Conservation (phyloP, 768 basidiomycete species). For the Candolleomyces efflorescens region DNA sequence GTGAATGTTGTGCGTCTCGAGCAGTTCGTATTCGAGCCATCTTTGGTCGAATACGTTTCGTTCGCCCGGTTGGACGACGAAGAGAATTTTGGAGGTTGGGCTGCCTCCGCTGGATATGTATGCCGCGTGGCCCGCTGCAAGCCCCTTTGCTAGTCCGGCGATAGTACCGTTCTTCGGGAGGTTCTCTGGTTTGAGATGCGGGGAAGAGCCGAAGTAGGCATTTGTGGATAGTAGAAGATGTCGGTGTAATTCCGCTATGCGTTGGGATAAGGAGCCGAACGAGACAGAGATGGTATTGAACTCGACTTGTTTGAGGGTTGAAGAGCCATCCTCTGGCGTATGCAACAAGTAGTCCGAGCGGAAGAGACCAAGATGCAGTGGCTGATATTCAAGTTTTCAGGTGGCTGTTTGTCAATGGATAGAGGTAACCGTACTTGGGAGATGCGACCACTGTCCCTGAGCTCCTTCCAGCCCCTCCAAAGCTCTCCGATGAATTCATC, state of each 20-base stretch:
- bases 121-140: slow-evolving; percentile 75
- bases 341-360: slow-evolving; percentile 94
- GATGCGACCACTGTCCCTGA: slow-evolving; percentile 56
- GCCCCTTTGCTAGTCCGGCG: slow-evolving; percentile 63
- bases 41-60: slow-evolving; percentile 95
- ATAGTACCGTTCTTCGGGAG: slow-evolving; percentile 75
- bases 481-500: slow-evolving; percentile 85
- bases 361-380: slow-evolving; percentile 84
- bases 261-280: slow-evolving; percentile 77
- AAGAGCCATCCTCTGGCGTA: slow-evolving; percentile 29
- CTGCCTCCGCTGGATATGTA: slow-evolving; percentile 56
- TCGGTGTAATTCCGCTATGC: slow-evolving; percentile 71
- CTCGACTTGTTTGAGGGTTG: slow-evolving; percentile 87
- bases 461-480: slow-evolving; percentile 81
- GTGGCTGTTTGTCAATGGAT: background rate
- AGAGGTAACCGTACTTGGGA: slow-evolving; percentile 31
- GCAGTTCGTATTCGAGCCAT: slow-evolving; percentile 80
- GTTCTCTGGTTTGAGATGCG: slow-evolving; percentile 46
- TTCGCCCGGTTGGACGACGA: slow-evolving; percentile 87
- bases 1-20: slow-evolving; percentile 69
- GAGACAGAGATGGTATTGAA: slow-evolving; percentile 96
- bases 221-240: slow-evolving; percentile 63
- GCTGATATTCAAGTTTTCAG: slow-evolving; percentile 38
- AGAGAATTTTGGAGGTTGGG: slow-evolving; percentile 48
- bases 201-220: slow-evolving; percentile 60